phyloP scores from a whole-genome alignment of 495 filamentous ascomycete genomes.

The Penicillium bovifimosum region DNA sequence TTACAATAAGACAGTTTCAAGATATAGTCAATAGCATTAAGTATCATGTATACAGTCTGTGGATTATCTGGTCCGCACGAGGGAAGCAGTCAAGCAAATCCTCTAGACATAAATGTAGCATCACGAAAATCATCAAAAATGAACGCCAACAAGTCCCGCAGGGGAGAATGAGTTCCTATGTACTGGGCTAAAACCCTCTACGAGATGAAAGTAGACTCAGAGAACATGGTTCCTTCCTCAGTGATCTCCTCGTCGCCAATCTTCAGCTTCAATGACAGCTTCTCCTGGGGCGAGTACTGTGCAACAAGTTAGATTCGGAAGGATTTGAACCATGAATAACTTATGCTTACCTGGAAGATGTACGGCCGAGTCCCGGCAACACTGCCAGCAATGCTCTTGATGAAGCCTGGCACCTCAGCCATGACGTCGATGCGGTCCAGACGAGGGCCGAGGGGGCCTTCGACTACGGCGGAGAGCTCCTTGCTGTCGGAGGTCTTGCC shows the following conservation, averaged over 20 bases:
- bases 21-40: slow-evolving; percentile 34
- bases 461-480: slow-evolving; percentile 58
- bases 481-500: slow-evolving; percentile 75
- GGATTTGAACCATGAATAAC: neutral
- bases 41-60: slow-evolving; percentile 35
- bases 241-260: slow-evolving; percentile 67
- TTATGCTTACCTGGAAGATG: slow-evolving; percentile 76
- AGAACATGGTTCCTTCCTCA: slow-evolving; percentile 74
- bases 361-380: slow-evolving; percentile 91
- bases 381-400: slow-evolving; percentile 84
- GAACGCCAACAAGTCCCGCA: slow-evolving; percentile 14
- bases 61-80: slow-evolving; percentile 24
- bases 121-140: slow-evolving; percentile 18
- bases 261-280: slow-evolving; percentile 71
- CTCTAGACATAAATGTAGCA: slow-evolving; percentile 22
- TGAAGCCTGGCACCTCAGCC: slow-evolving; percentile 90
- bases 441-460: slow-evolving; percentile 61
- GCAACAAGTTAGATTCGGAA: neutral
- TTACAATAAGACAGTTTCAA: neutral
- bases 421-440: slow-evolving; percentile 90
- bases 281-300: slow-evolving; percentile 60
- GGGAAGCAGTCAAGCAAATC: slow-evolving; percentile 11
- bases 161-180: slow-evolving; percentile 27
- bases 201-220: slow-evolving; percentile 90
- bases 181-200: slow-evolving; percentile 29